Percentiles rank a stretch among this genome's conserved stretches.
Evolutionary conservation across 1,139 yeast genomes (phyloP).

Genomic region (Magnusiomyces ingens): DNA sequence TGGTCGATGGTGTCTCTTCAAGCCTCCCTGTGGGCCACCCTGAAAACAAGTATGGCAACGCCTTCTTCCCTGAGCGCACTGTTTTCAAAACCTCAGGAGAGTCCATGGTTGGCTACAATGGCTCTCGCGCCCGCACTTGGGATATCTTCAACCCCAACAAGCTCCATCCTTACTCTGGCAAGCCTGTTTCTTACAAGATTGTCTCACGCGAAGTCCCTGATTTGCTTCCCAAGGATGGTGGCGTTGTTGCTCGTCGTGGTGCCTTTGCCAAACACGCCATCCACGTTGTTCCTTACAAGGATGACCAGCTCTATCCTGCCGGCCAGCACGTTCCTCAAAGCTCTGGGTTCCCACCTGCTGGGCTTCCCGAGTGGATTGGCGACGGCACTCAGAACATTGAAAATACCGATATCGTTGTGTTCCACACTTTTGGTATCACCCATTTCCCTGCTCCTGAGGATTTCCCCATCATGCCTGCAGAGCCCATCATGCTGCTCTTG

Average conservation of each 20-base stretch:
- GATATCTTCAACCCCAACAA: conserved; percentile 68
- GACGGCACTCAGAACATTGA: conserved; percentile 57
- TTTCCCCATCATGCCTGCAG: conserved; percentile 86
- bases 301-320: conserved; percentile 65
- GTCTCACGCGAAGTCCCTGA: conserved; percentile 74
- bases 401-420: conserved; percentile 62
- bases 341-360: conserved; percentile 66
- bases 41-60: conserved; percentile 71
- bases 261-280: conserved; percentile 68
- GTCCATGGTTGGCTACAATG: conserved; percentile 56
- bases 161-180: conserved; percentile 60
- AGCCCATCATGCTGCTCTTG: conserved; percentile 63
- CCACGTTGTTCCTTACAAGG: conserved; percentile 60
- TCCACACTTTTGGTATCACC: conserved; percentile 78
- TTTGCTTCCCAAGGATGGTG: conserved; percentile 64
- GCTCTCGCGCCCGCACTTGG: conserved; percentile 66
- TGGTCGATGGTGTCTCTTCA: conserved; percentile 56
- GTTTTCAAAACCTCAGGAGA: conserved; percentile 62
- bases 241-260: conserved; percentile 72
- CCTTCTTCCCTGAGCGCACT: conserved; percentile 56
- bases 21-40: conserved; percentile 55
- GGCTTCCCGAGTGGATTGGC: conserved; percentile 69
- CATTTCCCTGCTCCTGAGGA: conserved; percentile 88
- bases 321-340: conserved; percentile 77
- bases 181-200: conserved; percentile 69